A percentile compares a stretch with the other conserved stretches of the same genome.
phyloP scores from a whole-genome alignment of 768 basidiomycete species.

The Amanita pseudoporphyria region DNA sequence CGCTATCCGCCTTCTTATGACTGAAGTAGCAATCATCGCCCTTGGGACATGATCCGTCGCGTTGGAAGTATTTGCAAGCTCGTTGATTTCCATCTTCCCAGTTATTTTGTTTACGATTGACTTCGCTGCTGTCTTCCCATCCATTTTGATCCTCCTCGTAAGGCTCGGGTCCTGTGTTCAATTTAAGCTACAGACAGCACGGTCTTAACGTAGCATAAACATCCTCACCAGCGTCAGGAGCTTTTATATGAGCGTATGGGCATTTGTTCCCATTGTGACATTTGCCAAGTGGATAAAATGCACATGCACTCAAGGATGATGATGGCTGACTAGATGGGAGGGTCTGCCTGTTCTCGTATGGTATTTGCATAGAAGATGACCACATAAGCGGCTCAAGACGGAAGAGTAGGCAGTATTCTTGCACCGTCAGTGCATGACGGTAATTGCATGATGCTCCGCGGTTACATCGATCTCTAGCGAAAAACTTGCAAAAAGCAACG shows the following conservation, averaged over 20 bases:
- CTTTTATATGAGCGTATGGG: constrained; percentile 23
- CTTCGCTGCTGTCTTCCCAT: constrained; percentile 1
- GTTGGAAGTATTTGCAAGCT: constrained; percentile 16
- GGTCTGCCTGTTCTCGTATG: background rate
- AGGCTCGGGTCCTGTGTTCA: background rate
- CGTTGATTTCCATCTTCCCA: constrained; percentile 1
- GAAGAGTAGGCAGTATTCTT: constrained; percentile 30
- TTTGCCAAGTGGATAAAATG: constrained; percentile 26
- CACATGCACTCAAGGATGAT: constrained; percentile 16
- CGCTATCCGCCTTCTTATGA: constrained; percentile 9
- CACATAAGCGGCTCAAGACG: constrained; percentile 26
- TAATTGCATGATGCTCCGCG: constrained; percentile 24
- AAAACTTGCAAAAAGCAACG: constrained; percentile 29
- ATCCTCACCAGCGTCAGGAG: constrained; percentile 7
- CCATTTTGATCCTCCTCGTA: constrained; percentile 4
- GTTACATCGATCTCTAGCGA: constrained; percentile 26
- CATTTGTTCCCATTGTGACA: constrained; percentile 30
- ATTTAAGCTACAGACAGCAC: background rate
- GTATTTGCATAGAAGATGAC: background rate
- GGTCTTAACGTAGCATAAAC: background rate
- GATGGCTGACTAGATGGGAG: constrained; percentile 4
- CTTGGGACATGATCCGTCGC: constrained; percentile 13
- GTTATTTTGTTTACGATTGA: background rate
- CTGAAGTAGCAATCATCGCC: constrained; percentile 17
- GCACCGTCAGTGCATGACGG: constrained; percentile 29